A percentile compares a stretch with the other conserved stretches of the same genome.
Evolutionary conservation across 495 filamentous ascomycete genomes (phyloP).

Genomic region (Hapsidospora chrysogenum): DNA sequence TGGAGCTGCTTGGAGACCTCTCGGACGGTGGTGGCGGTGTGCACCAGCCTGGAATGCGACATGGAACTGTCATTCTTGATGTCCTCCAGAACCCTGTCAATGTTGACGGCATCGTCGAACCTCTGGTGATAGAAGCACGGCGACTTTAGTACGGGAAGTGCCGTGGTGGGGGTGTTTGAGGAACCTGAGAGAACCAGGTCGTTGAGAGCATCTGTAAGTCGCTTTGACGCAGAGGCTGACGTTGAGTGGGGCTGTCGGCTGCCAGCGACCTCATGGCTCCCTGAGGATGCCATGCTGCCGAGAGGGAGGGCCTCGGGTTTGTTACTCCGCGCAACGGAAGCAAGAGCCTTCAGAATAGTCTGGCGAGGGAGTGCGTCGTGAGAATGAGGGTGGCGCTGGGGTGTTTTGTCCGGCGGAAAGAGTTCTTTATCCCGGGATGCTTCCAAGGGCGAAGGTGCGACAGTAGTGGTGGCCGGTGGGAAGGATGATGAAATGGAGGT

Average conservation of each 20-base stretch:
- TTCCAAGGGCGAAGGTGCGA: too few species aligned
- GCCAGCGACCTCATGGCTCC: too few species aligned
- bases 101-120: conserved; percentile 90
- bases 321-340: conserved; percentile 48
- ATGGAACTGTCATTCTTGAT: conserved; percentile 79
- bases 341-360: conserved; percentile 78
- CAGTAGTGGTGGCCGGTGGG: too few species aligned
- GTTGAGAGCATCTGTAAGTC: conserved; percentile 47
- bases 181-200: conserved; percentile 26
- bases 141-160: conserved; percentile 56
- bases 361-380: conserved; percentile 63
- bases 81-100: conserved; percentile 89
- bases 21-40: conserved; percentile 84
- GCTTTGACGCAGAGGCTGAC: conserved; percentile 40
- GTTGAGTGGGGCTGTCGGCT: conserved; percentile 30
- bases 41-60: conserved; percentile 80
- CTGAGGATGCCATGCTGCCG: conserved; percentile 30
- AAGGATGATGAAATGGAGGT: too few species aligned
- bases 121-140: conserved; percentile 96
- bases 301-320: conserved; percentile 40
- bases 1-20: conserved; percentile 91
- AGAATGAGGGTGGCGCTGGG: conserved; percentile 22
- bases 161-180: conserved; percentile 34
- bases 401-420: too few species aligned
- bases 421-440: too few species aligned